phyloP scores from a whole-genome alignment of 2,329 filamentous ascomycete species.

The Pseudogymnoascus sp. region DNA sequence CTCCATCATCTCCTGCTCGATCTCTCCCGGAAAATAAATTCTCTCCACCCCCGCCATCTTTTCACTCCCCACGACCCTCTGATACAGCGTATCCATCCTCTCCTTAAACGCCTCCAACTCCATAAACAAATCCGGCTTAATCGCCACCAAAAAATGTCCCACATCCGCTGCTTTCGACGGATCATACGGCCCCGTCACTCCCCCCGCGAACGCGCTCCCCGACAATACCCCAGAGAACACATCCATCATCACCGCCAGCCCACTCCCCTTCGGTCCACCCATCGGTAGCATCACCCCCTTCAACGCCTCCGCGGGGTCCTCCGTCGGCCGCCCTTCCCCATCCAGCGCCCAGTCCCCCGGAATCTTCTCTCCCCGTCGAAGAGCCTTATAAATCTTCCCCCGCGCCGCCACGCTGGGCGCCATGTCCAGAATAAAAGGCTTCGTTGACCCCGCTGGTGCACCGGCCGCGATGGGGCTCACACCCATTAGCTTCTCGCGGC shows the following conservation, averaged over 20 bases:
- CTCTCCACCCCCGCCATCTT: conserved; percentile 48
- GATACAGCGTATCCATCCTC: conserved; percentile 49
- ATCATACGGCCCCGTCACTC: conserved; percentile 71
- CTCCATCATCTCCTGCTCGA: conserved; percentile 47
- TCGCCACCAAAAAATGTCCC: conserved; percentile 63
- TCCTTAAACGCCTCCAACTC: conserved; percentile 58
- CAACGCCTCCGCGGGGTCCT: conserved; percentile 62
- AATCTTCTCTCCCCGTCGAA: conserved; percentile 60
- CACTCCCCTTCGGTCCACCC: conserved; percentile 77
- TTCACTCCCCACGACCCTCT: conserved; percentile 44
- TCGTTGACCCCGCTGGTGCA: conserved; percentile 53
- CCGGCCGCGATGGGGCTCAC: conserved; percentile 45
- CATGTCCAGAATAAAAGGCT: conserved; percentile 69
- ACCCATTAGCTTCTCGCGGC: conserved; percentile 25
- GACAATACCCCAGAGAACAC: conserved; percentile 75
- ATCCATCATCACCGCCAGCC: conserved; percentile 77
- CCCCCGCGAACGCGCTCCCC: conserved; percentile 68
- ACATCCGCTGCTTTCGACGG: conserved; percentile 59
- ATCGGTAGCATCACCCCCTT: conserved; percentile 78
- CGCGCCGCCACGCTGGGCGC: conserved; percentile 60
- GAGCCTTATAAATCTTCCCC: conserved; percentile 67
- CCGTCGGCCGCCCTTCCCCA: conserved; percentile 56
- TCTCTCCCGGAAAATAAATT: conserved; percentile 55
- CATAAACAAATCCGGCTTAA: conserved; percentile 71
- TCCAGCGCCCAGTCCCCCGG: conserved; percentile 69